phyloP scores from a whole-genome alignment of 768 basidiomycete genomes.

The Kwoniella pini region DNA sequence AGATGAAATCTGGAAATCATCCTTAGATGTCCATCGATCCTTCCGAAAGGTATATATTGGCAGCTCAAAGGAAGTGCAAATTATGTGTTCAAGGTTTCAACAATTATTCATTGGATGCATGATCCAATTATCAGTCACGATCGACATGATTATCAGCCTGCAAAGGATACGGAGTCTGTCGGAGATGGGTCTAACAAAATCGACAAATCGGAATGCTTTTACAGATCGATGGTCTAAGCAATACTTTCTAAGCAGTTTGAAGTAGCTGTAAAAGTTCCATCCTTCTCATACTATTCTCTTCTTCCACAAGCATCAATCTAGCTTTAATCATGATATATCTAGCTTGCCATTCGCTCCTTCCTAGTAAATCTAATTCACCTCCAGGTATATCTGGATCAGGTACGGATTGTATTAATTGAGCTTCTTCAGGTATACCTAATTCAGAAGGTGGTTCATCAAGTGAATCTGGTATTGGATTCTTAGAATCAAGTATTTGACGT shows the following conservation, averaged over 20 bases:
- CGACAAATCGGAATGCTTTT: too few relatives aligned
- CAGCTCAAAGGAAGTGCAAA: too few relatives aligned
- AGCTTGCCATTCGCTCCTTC: constrained; percentile 48
- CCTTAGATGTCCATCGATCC: too few relatives aligned
- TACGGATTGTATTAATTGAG: constrained; percentile 10
- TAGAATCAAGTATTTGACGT: not conserved
- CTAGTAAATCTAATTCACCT: constrained; percentile 18
- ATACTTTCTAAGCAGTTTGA: not conserved
- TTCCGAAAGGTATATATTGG: too few relatives aligned
- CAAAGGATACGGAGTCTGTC: too few relatives aligned
- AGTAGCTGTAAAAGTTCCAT: constrained; percentile 62
- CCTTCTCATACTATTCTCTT: constrained; percentile 67
- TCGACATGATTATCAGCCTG: too few relatives aligned
- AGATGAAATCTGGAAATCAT: too few relatives aligned
- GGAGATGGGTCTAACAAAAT: too few relatives aligned
- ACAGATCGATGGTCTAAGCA: too few relatives aligned
- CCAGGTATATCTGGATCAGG: constrained; percentile 19
- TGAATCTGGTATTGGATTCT: not conserved
- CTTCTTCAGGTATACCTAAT: constrained; percentile 6
- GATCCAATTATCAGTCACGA: too few relatives aligned
- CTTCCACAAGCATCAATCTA: constrained; percentile 68
- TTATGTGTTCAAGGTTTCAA: too few relatives aligned
- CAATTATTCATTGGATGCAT: too few relatives aligned
- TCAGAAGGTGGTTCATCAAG: constrained; percentile 8
- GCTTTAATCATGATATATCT: constrained; percentile 78